A percentile compares a stretch with the other conserved stretches of the same genome.
phyloP scores from a whole-genome alignment of 768 basidiomycete species.

The Lactarius tabidus region DNA sequence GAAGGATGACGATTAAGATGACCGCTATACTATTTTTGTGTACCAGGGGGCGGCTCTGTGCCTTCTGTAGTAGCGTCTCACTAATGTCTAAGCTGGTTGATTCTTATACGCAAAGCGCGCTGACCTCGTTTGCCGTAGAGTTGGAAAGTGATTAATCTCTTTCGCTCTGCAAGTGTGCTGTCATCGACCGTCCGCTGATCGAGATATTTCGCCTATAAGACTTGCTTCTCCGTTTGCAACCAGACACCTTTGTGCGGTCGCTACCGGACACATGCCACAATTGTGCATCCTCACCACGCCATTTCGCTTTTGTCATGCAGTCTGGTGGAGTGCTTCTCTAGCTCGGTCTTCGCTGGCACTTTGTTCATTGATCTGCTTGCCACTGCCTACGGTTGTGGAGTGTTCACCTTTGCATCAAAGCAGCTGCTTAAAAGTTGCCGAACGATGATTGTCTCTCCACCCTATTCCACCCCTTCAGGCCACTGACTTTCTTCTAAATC shows the following conservation, averaged over 20 bases:
- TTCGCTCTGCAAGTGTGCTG: background rate
- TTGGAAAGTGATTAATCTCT: background rate
- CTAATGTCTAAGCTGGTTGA: background rate
- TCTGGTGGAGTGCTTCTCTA: background rate
- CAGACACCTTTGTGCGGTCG: background rate
- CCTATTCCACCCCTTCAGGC: background rate
- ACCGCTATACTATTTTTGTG: background rate
- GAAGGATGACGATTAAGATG: constrained; percentile 73
- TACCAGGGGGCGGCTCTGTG: background rate
- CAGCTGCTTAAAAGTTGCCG: constrained; percentile 4
- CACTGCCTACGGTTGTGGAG: background rate
- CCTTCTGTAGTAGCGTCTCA: constrained; percentile 1
- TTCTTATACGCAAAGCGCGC: background rate
- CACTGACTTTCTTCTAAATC: background rate
- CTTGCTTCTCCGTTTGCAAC: background rate
- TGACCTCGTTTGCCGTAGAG: background rate
- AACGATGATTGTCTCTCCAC: background rate
- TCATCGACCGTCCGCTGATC: background rate
- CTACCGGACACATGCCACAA: constrained; percentile 11
- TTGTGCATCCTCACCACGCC: background rate
- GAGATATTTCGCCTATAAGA: background rate
- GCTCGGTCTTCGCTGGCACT: background rate
- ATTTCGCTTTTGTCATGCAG: background rate
- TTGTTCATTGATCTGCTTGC: background rate
- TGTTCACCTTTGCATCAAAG: constrained; percentile 2